A percentile compares a stretch with the other conserved stretches of the same genome.
These are phyloP conservation scores for Galerina marginata DNA, from an alignment of 768 basidiomycete genomes.

Conservation along the genomic window DNA sequence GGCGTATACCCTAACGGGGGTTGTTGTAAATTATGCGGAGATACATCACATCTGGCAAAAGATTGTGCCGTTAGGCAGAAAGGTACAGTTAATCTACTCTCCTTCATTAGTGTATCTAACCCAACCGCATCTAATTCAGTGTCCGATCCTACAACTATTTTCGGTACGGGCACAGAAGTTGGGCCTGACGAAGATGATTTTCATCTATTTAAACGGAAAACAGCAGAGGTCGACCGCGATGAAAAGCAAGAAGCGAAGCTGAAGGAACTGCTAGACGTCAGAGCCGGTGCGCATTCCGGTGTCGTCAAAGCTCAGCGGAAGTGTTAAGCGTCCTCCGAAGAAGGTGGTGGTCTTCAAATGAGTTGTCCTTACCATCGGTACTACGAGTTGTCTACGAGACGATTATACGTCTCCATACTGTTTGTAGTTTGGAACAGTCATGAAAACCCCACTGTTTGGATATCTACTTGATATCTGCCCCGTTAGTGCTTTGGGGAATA, in stretches of 20 bases:
- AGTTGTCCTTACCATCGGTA: not conserved
- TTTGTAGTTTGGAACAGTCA: no score
- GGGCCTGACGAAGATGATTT: conserved; percentile 98
- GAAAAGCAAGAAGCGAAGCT: conserved; percentile 54
- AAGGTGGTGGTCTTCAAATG: conserved; percentile 45
- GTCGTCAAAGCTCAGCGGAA: conserved; percentile 40
- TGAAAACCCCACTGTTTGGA: no score
- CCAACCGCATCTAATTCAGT: conserved; percentile 24
- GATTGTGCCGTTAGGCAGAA: conserved; percentile 74
- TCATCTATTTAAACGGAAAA: conserved; percentile 75
- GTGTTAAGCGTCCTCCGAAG: conserved; percentile 25
- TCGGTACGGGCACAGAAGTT: conserved; percentile 56
- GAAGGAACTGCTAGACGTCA: conserved; percentile 48
- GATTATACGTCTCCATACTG: no score
- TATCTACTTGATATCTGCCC: no score
- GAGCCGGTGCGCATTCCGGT: conserved; percentile 49
- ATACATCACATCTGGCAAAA: conserved; percentile 84
- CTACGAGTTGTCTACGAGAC: not conserved
- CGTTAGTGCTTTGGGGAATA: no score
- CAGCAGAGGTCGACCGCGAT: conserved; percentile 61
- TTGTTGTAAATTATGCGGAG: conserved; percentile 86
- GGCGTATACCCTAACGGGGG: conserved; percentile 94
- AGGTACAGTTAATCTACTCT: conserved; percentile 37
- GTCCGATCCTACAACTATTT: conserved; percentile 37
- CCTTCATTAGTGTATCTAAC: not conserved